These are phyloP conservation scores for Colletotrichum lindemuthianum DNA, from an alignment of 2,329 filamentous ascomycete genomes.

Conservation along the genomic window DNA sequence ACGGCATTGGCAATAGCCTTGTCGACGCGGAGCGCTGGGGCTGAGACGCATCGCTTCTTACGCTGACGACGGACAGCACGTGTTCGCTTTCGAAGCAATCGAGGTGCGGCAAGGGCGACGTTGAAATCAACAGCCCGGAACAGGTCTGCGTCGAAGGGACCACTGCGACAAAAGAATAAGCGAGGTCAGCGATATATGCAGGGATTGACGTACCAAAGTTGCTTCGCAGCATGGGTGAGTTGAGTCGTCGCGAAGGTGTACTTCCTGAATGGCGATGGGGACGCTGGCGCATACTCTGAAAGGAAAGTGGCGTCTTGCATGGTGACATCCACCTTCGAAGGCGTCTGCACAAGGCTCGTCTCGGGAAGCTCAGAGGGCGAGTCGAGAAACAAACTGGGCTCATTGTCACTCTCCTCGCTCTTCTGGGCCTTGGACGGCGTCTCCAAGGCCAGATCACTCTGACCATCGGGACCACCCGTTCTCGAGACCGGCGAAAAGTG, in stretches of 20 bases:
- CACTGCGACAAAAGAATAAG: slow-evolving; percentile 15
- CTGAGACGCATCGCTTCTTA: not conserved
- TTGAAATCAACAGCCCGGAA: not conserved
- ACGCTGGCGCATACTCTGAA: slow-evolving; percentile 16
- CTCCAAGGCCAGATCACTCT: not conserved
- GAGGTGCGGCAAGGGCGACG: not conserved
- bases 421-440: not conserved
- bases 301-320: slow-evolving; percentile 30
- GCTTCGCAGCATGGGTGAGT: slow-evolving; percentile 9
- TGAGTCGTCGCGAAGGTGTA: not conserved
- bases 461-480: not conserved
- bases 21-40: slow-evolving; percentile 8
- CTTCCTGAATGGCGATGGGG: not conserved
- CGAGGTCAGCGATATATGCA: not conserved
- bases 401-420: not conserved
- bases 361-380: slow-evolving; percentile 15
- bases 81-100: slow-evolving; percentile 2
- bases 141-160: slow-evolving; percentile 13
- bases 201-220: not conserved
- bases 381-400: not conserved
- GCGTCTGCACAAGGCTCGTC: not conserved
- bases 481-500: slow-evolving; percentile 6
- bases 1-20: slow-evolving; percentile 15
- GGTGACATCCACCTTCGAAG: slow-evolving; percentile 18
- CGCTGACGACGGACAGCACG: slow-evolving; percentile 8